A percentile compares a stretch with the other conserved stretches of the same genome.
These are phyloP conservation scores for Paramyrothecium sp. DNA, from an alignment of 2,329 filamentous ascomycete genomes.

Conservation along the genomic window DNA sequence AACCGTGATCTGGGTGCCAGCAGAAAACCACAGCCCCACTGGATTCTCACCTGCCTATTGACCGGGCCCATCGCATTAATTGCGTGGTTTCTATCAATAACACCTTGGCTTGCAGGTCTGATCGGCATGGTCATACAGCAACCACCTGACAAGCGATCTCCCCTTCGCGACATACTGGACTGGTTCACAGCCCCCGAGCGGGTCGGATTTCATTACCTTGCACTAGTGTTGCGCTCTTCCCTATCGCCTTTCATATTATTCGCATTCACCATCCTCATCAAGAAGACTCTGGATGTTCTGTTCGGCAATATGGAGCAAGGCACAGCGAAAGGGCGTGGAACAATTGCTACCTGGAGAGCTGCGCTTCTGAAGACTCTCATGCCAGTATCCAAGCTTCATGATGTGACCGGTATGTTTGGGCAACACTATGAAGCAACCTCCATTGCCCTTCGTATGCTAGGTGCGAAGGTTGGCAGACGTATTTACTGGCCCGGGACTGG, in stretches of 20 bases:
- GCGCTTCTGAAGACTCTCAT: conserved; percentile 42
- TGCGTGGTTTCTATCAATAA: conserved; percentile 37
- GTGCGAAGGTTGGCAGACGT: conserved; percentile 48
- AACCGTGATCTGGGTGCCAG: conserved; percentile 42
- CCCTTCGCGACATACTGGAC: conserved; percentile 38
- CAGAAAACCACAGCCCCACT: conserved; percentile 40
- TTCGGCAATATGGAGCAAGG: conserved; percentile 36
- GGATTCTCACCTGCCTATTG: conserved; percentile 38
- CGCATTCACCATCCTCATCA: conserved; percentile 37
- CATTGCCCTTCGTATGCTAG: conserved; percentile 45
- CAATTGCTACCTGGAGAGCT: conserved; percentile 42
- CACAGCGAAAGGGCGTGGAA: conserved; percentile 24
- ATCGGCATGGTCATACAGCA: conserved; percentile 42
- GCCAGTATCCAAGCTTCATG: conserved; percentile 40
- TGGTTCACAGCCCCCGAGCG: conserved; percentile 48
- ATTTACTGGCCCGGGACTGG: conserved; percentile 61
- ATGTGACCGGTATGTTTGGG: conserved; percentile 49
- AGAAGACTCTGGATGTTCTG: conserved; percentile 34
- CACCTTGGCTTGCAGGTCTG: conserved; percentile 44
- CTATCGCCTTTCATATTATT: conserved; percentile 45
- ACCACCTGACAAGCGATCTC: conserved; percentile 28
- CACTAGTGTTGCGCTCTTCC: conserved; percentile 36
- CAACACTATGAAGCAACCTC: conserved; percentile 56
- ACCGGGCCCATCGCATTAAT: conserved; percentile 40
- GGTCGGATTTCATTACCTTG: conserved; percentile 49